A percentile compares a stretch with the other conserved stretches of the same genome.
Conservation (phyloP, 2,329 filamentous ascomycete genomes). For the Cryoendolithus antarcticus region DNA sequence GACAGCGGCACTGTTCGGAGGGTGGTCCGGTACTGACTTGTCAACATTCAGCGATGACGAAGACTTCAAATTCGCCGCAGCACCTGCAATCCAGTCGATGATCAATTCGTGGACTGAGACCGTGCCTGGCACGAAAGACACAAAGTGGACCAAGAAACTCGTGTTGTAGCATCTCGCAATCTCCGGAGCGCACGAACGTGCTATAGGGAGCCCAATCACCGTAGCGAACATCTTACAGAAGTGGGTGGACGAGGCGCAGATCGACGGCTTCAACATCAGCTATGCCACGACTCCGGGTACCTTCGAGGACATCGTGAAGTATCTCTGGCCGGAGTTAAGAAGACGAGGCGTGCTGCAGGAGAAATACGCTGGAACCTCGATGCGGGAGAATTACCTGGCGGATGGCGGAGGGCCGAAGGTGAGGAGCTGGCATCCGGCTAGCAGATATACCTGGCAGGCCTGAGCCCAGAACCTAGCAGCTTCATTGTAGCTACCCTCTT, state of each 20-base stretch:
- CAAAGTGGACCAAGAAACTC: slow-evolving; percentile 35
- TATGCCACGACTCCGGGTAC: slow-evolving; percentile 34
- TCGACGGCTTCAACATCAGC: slow-evolving; percentile 32
- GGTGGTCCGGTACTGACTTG: slow-evolving; percentile 36
- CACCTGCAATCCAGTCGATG: slow-evolving; percentile 30
- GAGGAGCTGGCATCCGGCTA: slow-evolving; percentile 17
- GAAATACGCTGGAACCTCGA: slow-evolving; percentile 14
- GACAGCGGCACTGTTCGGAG: slow-evolving; percentile 33
- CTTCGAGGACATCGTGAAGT: slow-evolving; percentile 26
- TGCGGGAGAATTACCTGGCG: slow-evolving; percentile 19
- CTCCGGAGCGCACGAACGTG: slow-evolving; percentile 28
- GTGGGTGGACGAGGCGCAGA: slow-evolving; percentile 32
- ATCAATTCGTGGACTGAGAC: slow-evolving; percentile 34
- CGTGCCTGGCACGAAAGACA: slow-evolving; percentile 27
- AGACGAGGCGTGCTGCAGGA: slow-evolving; percentile 23
- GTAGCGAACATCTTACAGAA: slow-evolving; percentile 35
- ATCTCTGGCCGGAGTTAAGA: slow-evolving; percentile 26
- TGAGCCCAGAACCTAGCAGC: too few relatives aligned
- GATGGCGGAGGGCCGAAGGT: slow-evolving; percentile 16
- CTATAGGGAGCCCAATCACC: slow-evolving; percentile 28
- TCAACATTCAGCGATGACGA: slow-evolving; percentile 31
- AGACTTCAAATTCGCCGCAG: slow-evolving; percentile 29
- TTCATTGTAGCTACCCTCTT: too few relatives aligned
- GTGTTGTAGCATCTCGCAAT: slow-evolving; percentile 31
- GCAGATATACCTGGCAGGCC: slow-evolving; percentile 5